Conservation (phyloP, 23 red algal genomes). For the Gracilaria caudata region DNA sequence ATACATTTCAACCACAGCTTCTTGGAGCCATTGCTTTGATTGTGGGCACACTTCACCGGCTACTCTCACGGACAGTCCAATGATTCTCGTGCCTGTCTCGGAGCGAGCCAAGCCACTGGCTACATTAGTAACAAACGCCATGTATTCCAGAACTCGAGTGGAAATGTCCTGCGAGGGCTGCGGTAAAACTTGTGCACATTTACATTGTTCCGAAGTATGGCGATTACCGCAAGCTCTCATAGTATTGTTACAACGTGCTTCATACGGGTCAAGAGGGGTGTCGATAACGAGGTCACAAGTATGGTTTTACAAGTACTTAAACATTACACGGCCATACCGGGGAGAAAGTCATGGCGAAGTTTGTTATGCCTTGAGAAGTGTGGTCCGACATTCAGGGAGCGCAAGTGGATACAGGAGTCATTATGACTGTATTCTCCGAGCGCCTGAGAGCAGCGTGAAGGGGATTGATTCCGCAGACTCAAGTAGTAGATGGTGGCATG, state of each 20-base stretch:
- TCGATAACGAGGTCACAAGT: constrained; percentile 4
- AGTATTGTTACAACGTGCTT: constrained; percentile 33
- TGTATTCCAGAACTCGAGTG: constrained; percentile 14
- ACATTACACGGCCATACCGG: constrained; percentile 1
- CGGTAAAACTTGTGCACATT: not conserved
- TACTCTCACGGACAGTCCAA: constrained; percentile 6
- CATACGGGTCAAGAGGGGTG: constrained; percentile 22
- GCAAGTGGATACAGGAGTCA: constrained; percentile 27
- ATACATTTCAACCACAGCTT: constrained; percentile 24
- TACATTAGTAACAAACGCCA: not conserved
- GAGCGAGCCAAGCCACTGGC: constrained; percentile 15
- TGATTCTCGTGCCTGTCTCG: constrained; percentile 8
- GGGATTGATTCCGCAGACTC: constrained; percentile 17
- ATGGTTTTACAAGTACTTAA: constrained; percentile 17
- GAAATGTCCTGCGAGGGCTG: constrained; percentile 19
- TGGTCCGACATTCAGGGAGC: constrained; percentile 31
- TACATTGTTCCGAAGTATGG: constrained; percentile 20
- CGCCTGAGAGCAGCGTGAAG: not conserved
- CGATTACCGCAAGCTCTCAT: constrained; percentile 41
- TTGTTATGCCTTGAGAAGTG: constrained; percentile 40
- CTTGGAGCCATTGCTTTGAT: constrained; percentile 18
- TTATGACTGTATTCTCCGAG: constrained; percentile 45
- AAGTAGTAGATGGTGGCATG: constrained; percentile 48
- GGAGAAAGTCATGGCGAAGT: constrained; percentile 28
- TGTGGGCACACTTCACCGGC: constrained; percentile 18